phyloP scores from a whole-genome alignment of 768 basidiomycete genomes.

The Naganishia vaughanmartiniae region DNA sequence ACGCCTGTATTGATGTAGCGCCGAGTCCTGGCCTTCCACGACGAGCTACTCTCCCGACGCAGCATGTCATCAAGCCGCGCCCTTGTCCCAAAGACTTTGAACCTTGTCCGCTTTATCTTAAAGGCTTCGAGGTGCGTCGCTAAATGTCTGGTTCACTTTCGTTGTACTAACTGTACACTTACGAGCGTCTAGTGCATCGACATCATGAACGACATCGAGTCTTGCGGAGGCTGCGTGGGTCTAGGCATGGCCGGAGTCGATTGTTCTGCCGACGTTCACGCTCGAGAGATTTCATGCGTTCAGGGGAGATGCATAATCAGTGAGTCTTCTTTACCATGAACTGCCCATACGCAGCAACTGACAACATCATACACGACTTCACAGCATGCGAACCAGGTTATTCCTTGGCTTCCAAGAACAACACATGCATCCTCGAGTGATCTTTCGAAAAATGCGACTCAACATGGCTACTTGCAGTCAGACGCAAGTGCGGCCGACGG shows the following conservation, averaged over 20 bases:
- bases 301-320: background rate
- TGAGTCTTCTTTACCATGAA: background rate
- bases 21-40: background rate
- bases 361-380: background rate
- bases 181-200: conserved; percentile 13
- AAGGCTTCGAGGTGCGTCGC: conserved; percentile 17
- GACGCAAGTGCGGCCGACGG: too few species aligned
- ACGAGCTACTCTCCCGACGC: background rate
- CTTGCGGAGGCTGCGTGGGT: conserved; percentile 26
- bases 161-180: background rate
- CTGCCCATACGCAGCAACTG: background rate
- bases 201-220: conserved; percentile 18
- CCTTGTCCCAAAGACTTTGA: conserved; percentile 12
- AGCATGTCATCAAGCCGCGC: conserved; percentile 1
- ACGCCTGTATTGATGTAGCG: conserved; percentile 7
- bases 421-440: background rate
- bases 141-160: too few species aligned
- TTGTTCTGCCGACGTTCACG: conserved; percentile 19
- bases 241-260: conserved; percentile 6
- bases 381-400: conserved; percentile 1
- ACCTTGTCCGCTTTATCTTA: conserved; percentile 21
- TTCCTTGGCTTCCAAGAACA: background rate
- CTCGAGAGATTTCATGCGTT: conserved; percentile 2
- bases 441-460: background rate
- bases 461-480: background rate